A percentile compares a stretch with the other conserved stretches of the same genome.
phyloP scores from a whole-genome alignment of 139 green algal genomes.

The Auxenochlorella pyrenoidosa region DNA sequence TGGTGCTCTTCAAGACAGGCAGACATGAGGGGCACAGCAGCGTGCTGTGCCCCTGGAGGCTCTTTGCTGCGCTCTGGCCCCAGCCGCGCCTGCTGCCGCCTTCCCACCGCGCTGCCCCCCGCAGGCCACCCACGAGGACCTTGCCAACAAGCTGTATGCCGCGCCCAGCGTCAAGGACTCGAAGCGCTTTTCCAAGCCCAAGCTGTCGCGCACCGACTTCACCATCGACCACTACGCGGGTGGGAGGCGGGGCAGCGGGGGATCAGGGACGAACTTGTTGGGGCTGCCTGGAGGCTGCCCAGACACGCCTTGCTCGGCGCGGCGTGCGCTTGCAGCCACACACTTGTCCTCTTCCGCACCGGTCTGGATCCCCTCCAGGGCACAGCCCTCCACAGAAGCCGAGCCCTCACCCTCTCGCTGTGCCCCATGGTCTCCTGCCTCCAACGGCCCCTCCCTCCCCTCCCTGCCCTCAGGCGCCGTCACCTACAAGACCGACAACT shows the following conservation, averaged over 20 bases:
- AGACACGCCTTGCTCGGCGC: no score
- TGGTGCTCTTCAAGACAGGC: neutral
- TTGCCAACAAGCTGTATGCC: slow-evolving; percentile 90
- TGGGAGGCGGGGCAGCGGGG: neutral
- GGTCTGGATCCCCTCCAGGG: no score
- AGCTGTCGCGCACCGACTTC: slow-evolving; percentile 86
- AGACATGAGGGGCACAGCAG: neutral
- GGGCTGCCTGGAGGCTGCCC: no score
- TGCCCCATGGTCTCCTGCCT: no score
- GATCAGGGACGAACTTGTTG: neutral
- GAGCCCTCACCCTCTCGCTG: no score
- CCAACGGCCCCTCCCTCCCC: no score
- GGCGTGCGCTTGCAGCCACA: no score
- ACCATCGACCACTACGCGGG: slow-evolving; percentile 97
- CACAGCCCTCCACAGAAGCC: no score
- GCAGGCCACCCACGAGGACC: slow-evolving; percentile 79
- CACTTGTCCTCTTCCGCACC: no score
- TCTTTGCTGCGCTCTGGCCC: neutral
- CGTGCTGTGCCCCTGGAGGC: no score
- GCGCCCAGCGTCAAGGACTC: slow-evolving; percentile 60
- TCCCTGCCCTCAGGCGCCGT: slow-evolving; percentile 53
- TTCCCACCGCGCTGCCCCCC: neutral
- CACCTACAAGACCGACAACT: slow-evolving; percentile 82
- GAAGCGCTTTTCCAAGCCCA: slow-evolving; percentile 91
- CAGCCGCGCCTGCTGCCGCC: neutral